Evolutionary conservation across 1,284 basidiomycete genomes (phyloP).

Genomic region (Malassezia equina): DNA sequence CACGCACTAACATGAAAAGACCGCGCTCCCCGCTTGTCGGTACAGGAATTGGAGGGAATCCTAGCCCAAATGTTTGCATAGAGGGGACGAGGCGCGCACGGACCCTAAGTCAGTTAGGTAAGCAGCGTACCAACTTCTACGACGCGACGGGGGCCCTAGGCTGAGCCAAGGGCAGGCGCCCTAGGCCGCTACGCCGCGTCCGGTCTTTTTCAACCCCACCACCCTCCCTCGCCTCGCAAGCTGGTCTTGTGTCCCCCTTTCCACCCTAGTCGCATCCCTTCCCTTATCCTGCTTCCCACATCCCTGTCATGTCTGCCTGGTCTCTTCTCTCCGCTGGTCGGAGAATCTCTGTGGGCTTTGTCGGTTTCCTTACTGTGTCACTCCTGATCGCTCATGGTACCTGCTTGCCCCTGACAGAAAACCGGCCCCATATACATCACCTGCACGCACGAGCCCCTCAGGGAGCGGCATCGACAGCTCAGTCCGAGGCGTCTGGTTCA

Average conservation of each 20-base stretch:
- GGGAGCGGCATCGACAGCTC: not conserved
- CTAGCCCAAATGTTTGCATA: constrained; percentile 1
- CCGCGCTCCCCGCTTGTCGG: not conserved
- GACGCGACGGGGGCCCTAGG: not conserved
- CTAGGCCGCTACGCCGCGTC: no score
- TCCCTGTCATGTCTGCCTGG: not conserved
- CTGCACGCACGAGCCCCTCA: not conserved
- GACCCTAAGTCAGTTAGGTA: not conserved
- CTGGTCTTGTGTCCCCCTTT: constrained; percentile 1
- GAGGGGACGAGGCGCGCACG: not conserved
- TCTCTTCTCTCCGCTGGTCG: constrained; percentile 8
- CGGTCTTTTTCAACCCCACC: not conserved
- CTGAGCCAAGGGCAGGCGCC: no score
- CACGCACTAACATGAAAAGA: not conserved
- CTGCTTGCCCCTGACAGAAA: not conserved
- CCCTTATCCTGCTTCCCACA: not conserved
- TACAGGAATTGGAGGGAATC: constrained; percentile 5
- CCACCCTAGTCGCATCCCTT: not conserved
- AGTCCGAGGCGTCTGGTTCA: not conserved
- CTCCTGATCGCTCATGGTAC: not conserved
- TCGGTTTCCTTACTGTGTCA: not conserved
- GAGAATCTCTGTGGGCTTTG: not conserved
- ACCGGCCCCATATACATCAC: not conserved
- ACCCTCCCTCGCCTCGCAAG: not conserved
- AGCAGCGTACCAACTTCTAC: not conserved